These are phyloP conservation scores for Apium graveolens DNA, from an alignment of 129 eudicot genomes.

Conservation along the genomic window DNA sequence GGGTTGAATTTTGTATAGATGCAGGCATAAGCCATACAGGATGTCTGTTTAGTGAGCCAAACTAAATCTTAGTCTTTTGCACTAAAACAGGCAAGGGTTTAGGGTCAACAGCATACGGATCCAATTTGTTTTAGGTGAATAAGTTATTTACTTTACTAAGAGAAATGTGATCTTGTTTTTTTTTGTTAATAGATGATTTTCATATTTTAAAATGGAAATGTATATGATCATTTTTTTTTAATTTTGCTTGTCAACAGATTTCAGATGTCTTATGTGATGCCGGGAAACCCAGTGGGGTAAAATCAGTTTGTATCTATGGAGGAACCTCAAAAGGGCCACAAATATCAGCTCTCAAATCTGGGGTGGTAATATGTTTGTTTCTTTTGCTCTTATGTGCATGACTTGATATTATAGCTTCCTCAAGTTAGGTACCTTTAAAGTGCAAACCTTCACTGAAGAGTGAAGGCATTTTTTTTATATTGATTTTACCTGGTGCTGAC, in stretches of 20 bases:
- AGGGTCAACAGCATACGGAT: not conserved
- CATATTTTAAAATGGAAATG: not conserved
- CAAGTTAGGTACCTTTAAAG: not conserved
- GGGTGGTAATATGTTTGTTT: constrained; percentile 63
- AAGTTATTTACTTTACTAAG: not conserved
- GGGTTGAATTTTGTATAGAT: not conserved
- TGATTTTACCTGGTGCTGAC: not conserved
- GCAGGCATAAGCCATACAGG: not conserved
- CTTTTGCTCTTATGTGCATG: not conserved
- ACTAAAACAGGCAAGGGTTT: not conserved
- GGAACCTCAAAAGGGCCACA: constrained; percentile 96
- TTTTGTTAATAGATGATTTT: not conserved
- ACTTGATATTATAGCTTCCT: not conserved
- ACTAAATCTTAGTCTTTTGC: not conserved
- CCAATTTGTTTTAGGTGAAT: not conserved
- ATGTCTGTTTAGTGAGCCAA: not conserved
- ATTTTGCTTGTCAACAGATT: constrained; percentile 40
- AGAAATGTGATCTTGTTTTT: not conserved
- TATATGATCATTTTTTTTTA: not conserved
- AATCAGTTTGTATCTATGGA: constrained; percentile 82
- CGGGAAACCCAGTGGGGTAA: constrained; percentile 77
- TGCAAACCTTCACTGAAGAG: not conserved
- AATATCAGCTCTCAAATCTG: constrained; percentile 72
- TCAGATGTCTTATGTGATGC: constrained; percentile 79
- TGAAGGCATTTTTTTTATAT: not conserved